Conservation (phyloP, 306 rosid genomes). For the Pterocarpus macrocarpus region DNA sequence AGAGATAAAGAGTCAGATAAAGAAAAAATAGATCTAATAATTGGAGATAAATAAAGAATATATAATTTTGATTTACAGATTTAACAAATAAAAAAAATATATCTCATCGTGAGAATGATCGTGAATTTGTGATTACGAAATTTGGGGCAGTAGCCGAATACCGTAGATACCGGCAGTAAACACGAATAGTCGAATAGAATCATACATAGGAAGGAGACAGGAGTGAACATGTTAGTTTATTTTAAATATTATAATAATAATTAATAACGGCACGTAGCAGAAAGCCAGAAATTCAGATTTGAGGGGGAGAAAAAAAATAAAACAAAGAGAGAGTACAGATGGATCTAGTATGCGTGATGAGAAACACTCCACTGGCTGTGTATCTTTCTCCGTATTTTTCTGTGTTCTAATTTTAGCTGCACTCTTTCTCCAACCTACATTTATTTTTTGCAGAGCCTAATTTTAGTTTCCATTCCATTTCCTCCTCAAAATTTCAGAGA, state of each 20-base stretch:
- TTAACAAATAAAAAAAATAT: too few relatives aligned
- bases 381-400: constrained; percentile 48
- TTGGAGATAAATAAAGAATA: background rate
- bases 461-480: constrained; percentile 32
- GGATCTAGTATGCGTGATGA: constrained; percentile 59
- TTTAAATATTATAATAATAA: background rate
- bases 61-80: too few relatives aligned
- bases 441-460: constrained; percentile 37
- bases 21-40: background rate
- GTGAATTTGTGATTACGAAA: background rate
- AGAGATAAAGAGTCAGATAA: background rate
- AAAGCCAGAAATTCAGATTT: background rate
- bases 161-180: constrained; percentile 7
- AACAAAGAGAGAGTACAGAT: constrained; percentile 44
- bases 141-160: background rate
- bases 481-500: constrained; percentile 35
- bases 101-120: background rate
- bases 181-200: background rate
- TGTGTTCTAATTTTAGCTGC: constrained; percentile 57
- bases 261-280: background rate
- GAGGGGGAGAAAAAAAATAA: constrained; percentile 5
- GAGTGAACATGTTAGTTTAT: background rate
- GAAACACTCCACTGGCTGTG: constrained; percentile 68
- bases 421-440: constrained; percentile 50
- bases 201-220: background rate